These are phyloP conservation scores for Citrullus mucosospermus DNA, from an alignment of 306 rosid species.

Conservation along the genomic window DNA sequence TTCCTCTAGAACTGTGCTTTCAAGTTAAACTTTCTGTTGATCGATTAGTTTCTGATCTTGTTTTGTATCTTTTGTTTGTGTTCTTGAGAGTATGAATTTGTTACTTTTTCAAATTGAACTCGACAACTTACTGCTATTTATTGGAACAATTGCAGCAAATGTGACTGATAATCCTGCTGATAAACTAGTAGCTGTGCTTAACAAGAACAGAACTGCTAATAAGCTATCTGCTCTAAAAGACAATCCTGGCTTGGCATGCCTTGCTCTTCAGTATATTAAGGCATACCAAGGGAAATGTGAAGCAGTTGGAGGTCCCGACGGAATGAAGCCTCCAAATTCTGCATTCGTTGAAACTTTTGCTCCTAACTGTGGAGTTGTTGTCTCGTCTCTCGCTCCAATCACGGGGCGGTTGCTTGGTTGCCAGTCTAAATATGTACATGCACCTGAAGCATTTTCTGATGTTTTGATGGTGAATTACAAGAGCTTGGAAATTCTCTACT, in stretches of 20 bases:
- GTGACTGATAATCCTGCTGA: constrained; percentile 45
- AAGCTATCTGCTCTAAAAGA: constrained; percentile 23
- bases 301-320: constrained; percentile 74
- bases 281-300: constrained; percentile 57
- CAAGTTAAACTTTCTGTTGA: neutral
- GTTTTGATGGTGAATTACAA: constrained; percentile 51
- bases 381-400: constrained; percentile 48
- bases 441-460: constrained; percentile 59
- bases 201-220: constrained; percentile 32
- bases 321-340: constrained; percentile 78
- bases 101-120: neutral
- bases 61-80: neutral
- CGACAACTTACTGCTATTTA: neutral
- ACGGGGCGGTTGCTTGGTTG: constrained; percentile 92
- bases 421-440: constrained; percentile 51
- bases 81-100: neutral
- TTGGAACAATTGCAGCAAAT: constrained; percentile 26
- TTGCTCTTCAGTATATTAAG: constrained; percentile 85
- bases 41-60: neutral
- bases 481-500: constrained; percentile 63
- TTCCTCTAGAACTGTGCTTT: neutral
- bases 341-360: constrained; percentile 61
- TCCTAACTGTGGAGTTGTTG: constrained; percentile 60
- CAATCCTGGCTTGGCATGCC: constrained; percentile 78
- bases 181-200: constrained; percentile 24